Evolutionary conservation across 495 filamentous ascomycete species (phyloP), one percentile per base, ranked within the genome.

Genomic region (Annulohypoxylon moriforme): DNA sequence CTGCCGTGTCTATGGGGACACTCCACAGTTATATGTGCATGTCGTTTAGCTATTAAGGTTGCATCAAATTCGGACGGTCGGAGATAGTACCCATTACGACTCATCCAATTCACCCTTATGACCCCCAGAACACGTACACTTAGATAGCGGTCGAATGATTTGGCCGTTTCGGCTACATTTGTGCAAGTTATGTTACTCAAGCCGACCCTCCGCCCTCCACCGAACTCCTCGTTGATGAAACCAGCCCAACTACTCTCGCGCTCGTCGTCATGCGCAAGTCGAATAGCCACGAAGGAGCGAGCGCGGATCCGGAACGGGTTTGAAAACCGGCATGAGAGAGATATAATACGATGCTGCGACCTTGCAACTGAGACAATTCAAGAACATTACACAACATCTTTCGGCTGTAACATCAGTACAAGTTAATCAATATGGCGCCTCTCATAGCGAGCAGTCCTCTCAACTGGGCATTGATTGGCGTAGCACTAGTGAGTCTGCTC

Each of bases 1-100:
- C 25, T n/a, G 31, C 11, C 13, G 16, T 31, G 10, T 29, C 1
- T 25, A 16, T 16, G 49, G 49, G 13, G 10, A 4, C 49, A 25
- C 27, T 3, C 62, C 38, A 31, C 25, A 57, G 55, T 44, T 38
- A 38, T 22, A 46, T 44, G 40, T 20, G 13, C 5, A 44, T 44
- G 6, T 5, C 40, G 40, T 44, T 44, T 44, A 44, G 9, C 40
- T 44, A 24, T 60, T 16, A 38, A 36, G 3, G 69, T 72, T 31
- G 25, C 53, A 64, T 52, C 42, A 20, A 46, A 20, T 20, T 72
- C 69, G 69, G 69, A 68, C 27, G 64, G 49, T 72, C 69, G 69
- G 69, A 72, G 16, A 60, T 65, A 27, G 34, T 6, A 42, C 3
- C 13, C 14, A 44, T 59, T 52, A 44, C 13, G 24, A 63, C 4